Evolutionary conservation across 306 rosid species (phyloP), one percentile per base, ranked within the genome.

Genomic region (Quercus parvula): DNA sequence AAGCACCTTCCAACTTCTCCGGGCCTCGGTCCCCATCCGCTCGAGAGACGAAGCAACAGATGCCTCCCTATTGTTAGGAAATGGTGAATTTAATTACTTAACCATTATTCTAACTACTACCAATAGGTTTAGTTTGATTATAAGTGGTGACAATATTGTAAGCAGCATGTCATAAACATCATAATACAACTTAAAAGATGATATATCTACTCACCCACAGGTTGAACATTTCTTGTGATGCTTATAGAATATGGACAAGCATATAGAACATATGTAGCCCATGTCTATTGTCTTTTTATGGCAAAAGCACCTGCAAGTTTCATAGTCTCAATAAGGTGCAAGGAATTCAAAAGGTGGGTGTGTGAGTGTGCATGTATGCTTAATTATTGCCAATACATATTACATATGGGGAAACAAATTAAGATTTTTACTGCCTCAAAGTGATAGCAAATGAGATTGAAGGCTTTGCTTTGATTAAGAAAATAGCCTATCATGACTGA

Each of bases 191-290:
- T 38, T 57, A 27, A 12, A 25, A 49, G 56, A 66, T 22, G 58
- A 31, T 75, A 70, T 28, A 80, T 83, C 77, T 71, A 82, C 98
- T 90, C 84, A 95, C 99, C 97, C 97, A 76, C 99, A 95, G 76
- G 99, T 95, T 70, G 98, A 92, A 84, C 99, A 95, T 87, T 95
- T 92, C 84, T 91, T 90, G 84, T 91, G 98, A 89, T 85, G 98
- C 96, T 95, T 89, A 54, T 96, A 95, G 86, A 95, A 95, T 82
- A 95, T 95, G 85, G 99, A 92, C 83, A 95, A 89, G 89, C 99
- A 92, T 73, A 95, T 97, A 7, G 99, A 95, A 84, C 99, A 95
- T 44, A 92, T 89, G 84, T 84, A 95, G 78, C 99, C 99, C 92
- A 87, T 90, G 90, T 95, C 99, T 46, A 95, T 95, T 33, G 99